Percentiles rank a stretch among this genome's conserved stretches.
These are phyloP conservation scores for Cucurbitaria berberidis DNA, from an alignment of 2,329 filamentous ascomycete genomes.

Conservation along the genomic window DNA sequence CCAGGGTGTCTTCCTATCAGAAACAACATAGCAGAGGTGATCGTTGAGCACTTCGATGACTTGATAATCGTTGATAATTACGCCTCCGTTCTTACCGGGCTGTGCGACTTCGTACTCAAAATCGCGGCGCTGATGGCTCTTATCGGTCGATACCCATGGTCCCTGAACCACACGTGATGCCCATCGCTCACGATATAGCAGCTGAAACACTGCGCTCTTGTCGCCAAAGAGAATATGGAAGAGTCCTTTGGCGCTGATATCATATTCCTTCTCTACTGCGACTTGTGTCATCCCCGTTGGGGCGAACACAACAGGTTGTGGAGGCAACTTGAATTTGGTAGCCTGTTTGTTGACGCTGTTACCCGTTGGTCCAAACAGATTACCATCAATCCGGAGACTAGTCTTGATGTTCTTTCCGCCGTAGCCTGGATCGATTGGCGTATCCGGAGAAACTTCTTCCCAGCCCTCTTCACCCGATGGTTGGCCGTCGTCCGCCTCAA, in stretches of 20 bases:
- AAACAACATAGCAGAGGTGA: conserved; percentile 69
- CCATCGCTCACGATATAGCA: conserved; percentile 76
- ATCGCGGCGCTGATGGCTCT: conserved; percentile 74
- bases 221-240: conserved; percentile 98
- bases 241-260: conserved; percentile 89
- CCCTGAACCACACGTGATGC: conserved; percentile 72
- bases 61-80: conserved; percentile 79
- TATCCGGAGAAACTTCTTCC: conserved; percentile 76
- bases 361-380: conserved; percentile 57
- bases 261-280: conserved; percentile 80
- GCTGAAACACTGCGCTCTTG: conserved; percentile 91
- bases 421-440: conserved; percentile 62
- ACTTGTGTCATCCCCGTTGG: conserved; percentile 80
- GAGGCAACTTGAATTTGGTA: conserved; percentile 80
- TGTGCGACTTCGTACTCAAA: conserved; percentile 80
- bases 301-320: conserved; percentile 80
- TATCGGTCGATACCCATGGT: conserved; percentile 77
- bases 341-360: conserved; percentile 54
- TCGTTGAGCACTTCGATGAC: conserved; percentile 72
- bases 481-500: conserved; percentile 66
- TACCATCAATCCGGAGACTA: conserved; percentile 67
- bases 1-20: conserved; percentile 72
- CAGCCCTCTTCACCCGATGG: conserved; percentile 83
- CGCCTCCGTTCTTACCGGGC: conserved; percentile 32
- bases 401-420: conserved; percentile 60